A percentile compares a stretch with the other conserved stretches of the same genome.
Conservation (phyloP, 768 basidiomycete genomes). For the Krasilnikovozyma curviuscula region DNA sequence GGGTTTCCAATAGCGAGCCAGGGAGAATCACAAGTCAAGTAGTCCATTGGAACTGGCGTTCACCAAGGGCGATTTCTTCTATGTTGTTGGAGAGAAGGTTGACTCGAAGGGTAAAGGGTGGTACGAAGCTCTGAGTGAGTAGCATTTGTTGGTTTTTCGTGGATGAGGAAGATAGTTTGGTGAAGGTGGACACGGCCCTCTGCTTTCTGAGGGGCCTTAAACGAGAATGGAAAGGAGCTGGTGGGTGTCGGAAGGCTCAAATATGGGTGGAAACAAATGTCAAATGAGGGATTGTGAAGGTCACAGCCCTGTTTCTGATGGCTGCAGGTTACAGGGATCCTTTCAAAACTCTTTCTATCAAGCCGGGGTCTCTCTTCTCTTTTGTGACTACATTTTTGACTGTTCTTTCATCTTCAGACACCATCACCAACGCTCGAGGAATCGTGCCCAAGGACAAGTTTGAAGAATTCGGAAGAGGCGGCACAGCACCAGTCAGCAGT, state of each 20-base stretch:
- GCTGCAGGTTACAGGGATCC: background rate
- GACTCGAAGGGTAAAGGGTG: slow-evolving; percentile 31
- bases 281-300: no score
- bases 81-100: slow-evolving; percentile 53
- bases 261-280: no score
- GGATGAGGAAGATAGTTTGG: background rate
- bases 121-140: slow-evolving; percentile 71
- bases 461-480: slow-evolving; percentile 65
- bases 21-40: slow-evolving; percentile 43
- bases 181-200: background rate
- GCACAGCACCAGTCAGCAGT: background rate
- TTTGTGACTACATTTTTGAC: background rate
- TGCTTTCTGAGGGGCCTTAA: no score
- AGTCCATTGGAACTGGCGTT: slow-evolving; percentile 76
- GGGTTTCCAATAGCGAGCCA: no score
- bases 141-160: background rate
- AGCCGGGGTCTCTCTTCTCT: no score
- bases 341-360: slow-evolving; percentile 49
- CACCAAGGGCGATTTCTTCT: slow-evolving; percentile 89
- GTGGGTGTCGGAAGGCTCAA: no score
- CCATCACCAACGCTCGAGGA: slow-evolving; percentile 30
- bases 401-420: slow-evolving; percentile 1
- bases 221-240: no score
- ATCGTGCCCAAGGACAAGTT: slow-evolving; percentile 72
- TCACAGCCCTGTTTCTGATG: background rate